These are phyloP conservation scores for Rhizoclosmatium globosum DNA, from an alignment of 192 early-diverging fungal genomes.

Conservation along the genomic window DNA sequence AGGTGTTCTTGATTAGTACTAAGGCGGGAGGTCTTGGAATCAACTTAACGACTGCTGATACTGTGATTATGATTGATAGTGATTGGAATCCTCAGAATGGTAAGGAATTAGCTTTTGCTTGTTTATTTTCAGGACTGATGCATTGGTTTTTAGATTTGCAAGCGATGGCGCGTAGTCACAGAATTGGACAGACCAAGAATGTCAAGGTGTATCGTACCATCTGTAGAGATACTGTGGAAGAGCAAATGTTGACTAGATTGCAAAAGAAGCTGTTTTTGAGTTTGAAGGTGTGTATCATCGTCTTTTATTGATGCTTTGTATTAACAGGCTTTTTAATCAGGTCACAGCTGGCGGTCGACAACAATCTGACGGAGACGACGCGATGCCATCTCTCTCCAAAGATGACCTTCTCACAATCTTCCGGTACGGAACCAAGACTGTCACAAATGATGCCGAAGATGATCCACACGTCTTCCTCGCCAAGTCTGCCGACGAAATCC, in stretches of 20 bases:
- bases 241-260: constrained; percentile 67
- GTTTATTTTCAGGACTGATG: neutral
- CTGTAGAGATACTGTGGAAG: constrained; percentile 76
- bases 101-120: neutral
- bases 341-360: constrained; percentile 41
- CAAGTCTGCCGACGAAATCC: constrained; percentile 34
- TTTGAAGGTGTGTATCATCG: constrained; percentile 18
- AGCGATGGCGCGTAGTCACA: constrained; percentile 80
- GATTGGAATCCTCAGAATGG: constrained; percentile 85
- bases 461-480: constrained; percentile 32
- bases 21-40: constrained; percentile 96
- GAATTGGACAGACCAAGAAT: constrained; percentile 83
- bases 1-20: constrained; percentile 89
- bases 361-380: constrained; percentile 35
- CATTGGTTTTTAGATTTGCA: constrained; percentile 32
- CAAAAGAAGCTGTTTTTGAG: constrained; percentile 69
- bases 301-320: neutral
- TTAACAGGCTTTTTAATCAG: neutral
- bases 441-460: constrained; percentile 22
- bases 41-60: constrained; percentile 93
- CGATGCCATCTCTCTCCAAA: constrained; percentile 36
- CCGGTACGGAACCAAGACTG: constrained; percentile 42
- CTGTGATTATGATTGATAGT: constrained; percentile 86
- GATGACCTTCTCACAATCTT: constrained; percentile 46
- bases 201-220: constrained; percentile 80